Evolutionary conservation across 305 asterid species (phyloP), one percentile per base, ranked within the genome.

Genomic region (Euphrasia arctica): DNA sequence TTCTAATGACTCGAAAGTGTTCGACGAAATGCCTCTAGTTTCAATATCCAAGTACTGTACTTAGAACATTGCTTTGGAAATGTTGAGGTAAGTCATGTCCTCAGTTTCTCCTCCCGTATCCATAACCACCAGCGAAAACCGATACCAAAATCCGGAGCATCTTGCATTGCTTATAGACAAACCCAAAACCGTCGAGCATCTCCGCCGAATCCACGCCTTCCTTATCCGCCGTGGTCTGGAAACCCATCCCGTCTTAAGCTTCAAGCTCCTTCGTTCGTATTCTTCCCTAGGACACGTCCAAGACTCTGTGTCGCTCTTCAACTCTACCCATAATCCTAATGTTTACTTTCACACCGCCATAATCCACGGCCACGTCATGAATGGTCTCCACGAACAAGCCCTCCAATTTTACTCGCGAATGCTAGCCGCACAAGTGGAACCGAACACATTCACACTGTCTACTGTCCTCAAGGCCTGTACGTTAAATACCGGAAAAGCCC

Each of bases 251-350:
- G 61, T 65, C 63, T 63, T 85, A 61, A 76, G 78, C 65, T 82
- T 80, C 80, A 85, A 82, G 79, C 84, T 85, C 50, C 88, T 79
- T 49, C 81, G 74, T 12, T 80, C 88, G 0, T 85, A 85, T 71
- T 76, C 84, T 62, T 74, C 77, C 39, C 60, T 74, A 7, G 86
- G 86, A n/a, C 77, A 63, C 39, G 66, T 82, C 64, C 56, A 72
- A 29, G 27, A 71, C 63, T 74, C 84, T 0, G 72, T 74, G 13
- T 27, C 80, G 51, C 81, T 84, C 60, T 82, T 84, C 60, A 72
- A 66, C 28, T 79, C 50, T 28, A 78, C 82, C 69, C 70, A 50
- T 41, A 69, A 72, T 56, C 88, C 72, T 27, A 73, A 78, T 57
- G 84, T 85, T 57, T 80, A 62, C 84, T 74, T 52, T 9, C 82